Evolutionary conservation across 1,284 basidiomycete species (phyloP).

Genomic region (Inonotus hispidus): DNA sequence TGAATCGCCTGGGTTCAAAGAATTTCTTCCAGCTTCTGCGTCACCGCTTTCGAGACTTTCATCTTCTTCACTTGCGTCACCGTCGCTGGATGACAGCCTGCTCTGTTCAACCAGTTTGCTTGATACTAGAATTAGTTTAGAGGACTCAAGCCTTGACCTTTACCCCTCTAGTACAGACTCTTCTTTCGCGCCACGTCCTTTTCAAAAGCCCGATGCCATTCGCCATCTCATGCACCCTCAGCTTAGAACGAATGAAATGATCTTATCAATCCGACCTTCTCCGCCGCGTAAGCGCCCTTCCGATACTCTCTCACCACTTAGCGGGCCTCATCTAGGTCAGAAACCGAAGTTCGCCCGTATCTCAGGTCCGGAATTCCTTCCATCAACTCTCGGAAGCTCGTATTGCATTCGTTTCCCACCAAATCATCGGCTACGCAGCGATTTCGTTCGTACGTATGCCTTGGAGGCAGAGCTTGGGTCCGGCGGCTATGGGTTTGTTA

Average conservation of each 20-base stretch:
- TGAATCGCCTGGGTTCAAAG: neutral
- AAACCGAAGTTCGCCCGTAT: conserved; percentile 11
- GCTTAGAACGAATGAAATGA: neutral
- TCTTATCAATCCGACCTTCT: neutral
- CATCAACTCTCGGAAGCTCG: conserved; percentile 29
- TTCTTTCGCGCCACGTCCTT: neutral
- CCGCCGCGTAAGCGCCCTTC: conserved; percentile 9
- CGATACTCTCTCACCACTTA: conserved; percentile 2
- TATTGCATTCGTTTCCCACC: conserved; percentile 57
- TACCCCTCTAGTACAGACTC: conserved; percentile 1
- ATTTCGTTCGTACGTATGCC: conserved; percentile 63
- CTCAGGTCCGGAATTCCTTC: conserved; percentile 11
- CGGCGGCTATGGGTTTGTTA: conserved; percentile 91
- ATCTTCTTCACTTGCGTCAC: conserved; percentile 2
- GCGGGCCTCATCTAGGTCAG: neutral
- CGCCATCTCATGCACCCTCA: neutral
- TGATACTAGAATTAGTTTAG: conserved; percentile 6
- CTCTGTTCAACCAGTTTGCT: conserved; percentile 9
- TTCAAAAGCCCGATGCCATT: neutral
- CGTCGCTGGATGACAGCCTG: neutral
- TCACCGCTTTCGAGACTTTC: neutral
- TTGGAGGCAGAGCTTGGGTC: conserved; percentile 80
- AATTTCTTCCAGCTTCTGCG: neutral
- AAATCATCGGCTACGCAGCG: conserved; percentile 56
- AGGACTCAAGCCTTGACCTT: conserved; percentile 12